Base-by-base conservation (phyloP, 2,329 filamentous ascomycete species). In the Phoma sp. region DNA sequence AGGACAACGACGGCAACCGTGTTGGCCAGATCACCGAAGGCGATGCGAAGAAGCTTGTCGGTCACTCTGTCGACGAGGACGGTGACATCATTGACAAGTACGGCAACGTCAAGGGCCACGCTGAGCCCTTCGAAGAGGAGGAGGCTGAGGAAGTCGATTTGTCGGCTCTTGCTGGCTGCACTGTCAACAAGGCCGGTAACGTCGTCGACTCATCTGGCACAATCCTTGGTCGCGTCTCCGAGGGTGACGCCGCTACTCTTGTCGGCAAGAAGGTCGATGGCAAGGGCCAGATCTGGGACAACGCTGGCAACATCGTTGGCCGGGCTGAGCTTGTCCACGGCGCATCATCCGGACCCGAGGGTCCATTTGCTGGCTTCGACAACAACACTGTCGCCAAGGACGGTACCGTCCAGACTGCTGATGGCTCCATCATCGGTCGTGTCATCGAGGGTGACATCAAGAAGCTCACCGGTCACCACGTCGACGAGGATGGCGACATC, bases 61-160 rank as follows among this genome's bases (percentile, higher is more conserved):
- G 91, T 14, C 88, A 90, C 39, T 67, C 80, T 7, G 91, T 95
- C 15, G 91, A 95, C 52, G 87, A 91, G 57, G 91, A 96, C 59
- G 91, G 91, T 30, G 91, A 95, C 52, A 86, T 96, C 26, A 81
- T 90, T 50, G 91, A 95, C 78, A 87, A 86, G 72, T 92, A 91
- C 68, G 86, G 84, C 52, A 85, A 84, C 55, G 79, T 83, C 61
- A 84, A 84, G 73, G 83, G 83, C 26, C 82, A 83, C 53, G 82
- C 80, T n/a, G 83, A 84, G 67, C 83, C 81, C 4, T 85, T 80
- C 47, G 78, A 83, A 55, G 76, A 79, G 56, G 75, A 75, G 51
- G 83, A 83, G 65, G 77, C 73, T 34, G 75, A 69, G 50, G 77
- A 79, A 61, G 80, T 77, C 7, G 84, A 87, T 60, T 76, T 86